Base-by-base conservation (phyloP, 495 filamentous ascomycete genomes). In the Corynascus novoguineensis region DNA sequence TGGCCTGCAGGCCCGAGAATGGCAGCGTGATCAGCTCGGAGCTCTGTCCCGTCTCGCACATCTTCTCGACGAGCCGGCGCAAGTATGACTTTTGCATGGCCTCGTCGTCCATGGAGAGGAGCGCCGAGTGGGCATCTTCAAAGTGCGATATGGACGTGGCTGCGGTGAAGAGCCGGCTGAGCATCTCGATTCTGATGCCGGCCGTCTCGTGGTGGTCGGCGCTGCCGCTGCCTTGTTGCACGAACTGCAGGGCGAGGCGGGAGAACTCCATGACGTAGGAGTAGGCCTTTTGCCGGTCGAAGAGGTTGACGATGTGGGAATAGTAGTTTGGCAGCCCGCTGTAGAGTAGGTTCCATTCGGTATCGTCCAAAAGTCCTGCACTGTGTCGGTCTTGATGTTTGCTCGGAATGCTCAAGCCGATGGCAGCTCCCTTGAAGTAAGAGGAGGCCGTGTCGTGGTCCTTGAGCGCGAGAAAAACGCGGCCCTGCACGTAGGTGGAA, bases 201-300 rank as follows among this genome's bases (percentile, higher is more conserved):
- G 58, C 60, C 1, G 62, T 72, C 57, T 76, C 73, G 22, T 69
- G 73, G 52, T 57, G 68, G 38, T n/a, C 10, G 27, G 17, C 25
- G 47, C 29, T 37, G 19, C 64, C 12, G 37, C 37, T 17, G 1
- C 15, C 65, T 48, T 35, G 51, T 5, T 69, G 67, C 22, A 69
- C 64, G 55, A 86, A 85, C 62, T 92, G 83, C 41, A 97, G 73
- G 22, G 89, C 86, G 27, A 92, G 75, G 38, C 84, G 80, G 32
- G 92, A 85, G 70, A 97, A 96, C 57, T 95, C 89, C 6, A 87
- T 81, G 47, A 91, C 88, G 67, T 86, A 87, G 5, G 87, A 86
- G 63, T 86, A 87, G 5, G 82, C 82, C 48, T 84, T 85, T 45
- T 80, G 79, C 62, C 83, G 79, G 60, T 96, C 91, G 67, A 87